Base-by-base conservation (phyloP, 2,329 filamentous ascomycete genomes). In the Thermomyces lanuginosus region DNA sequence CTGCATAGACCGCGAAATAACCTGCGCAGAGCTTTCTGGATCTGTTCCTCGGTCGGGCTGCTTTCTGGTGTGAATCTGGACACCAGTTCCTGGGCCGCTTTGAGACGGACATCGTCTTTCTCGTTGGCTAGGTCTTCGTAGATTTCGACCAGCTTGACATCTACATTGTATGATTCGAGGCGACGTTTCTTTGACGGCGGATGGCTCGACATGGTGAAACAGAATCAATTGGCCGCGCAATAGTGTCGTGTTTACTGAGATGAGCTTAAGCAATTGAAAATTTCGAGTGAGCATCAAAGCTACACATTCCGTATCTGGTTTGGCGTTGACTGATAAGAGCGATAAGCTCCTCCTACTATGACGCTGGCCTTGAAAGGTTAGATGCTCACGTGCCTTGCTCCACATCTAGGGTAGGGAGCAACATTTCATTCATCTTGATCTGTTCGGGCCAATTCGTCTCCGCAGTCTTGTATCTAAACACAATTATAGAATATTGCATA, bases 1-100 rank as follows among this genome's bases (percentile, higher is more conserved):
- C 83, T 93, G 34, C 84, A 83, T 10, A 95, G 70, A 21, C 89
- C 89, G 29, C 80, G 72, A 49, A 93, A 81, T 19, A 98, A 61
- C 14, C 77, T 66, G 45, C 69, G 68, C 36, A 63, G 34, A 1
- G 46, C 45, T 29, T 53, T 55, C 27, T 48, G 43, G 24, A 57
- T 49, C 30, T 56, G 46, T 16, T 60, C 57, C 30, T 53, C 46
- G 8, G 45, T 41, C 4, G 53, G 46, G 15, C 48, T 44, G 32
- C 51, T 44, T 26, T 56, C 49, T 9, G 53, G 44, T 2, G 55
- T 56, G 32, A 60, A 58, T 26, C 58, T 53, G 6, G 52, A 53
- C 3, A 61, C 44, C 20, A 63, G 42, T 4, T 46, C 46, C 25
- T 53, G 48, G 2, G 58, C 58, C 19, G 58, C 59, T 35, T 55